Base-by-base conservation (phyloP, 208 protist genomes). In the Naegleria fowleri region DNA sequence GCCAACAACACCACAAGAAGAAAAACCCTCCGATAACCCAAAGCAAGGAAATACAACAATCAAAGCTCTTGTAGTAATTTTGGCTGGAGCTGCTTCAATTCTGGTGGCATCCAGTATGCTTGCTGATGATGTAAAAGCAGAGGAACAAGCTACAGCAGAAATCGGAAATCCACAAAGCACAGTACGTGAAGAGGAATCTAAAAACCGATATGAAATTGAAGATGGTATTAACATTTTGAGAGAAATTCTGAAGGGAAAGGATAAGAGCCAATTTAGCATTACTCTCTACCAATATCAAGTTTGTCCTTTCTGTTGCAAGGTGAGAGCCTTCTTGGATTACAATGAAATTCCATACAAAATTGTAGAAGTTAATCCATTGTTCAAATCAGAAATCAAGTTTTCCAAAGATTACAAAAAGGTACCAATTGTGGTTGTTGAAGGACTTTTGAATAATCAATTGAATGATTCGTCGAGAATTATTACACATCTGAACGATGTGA, bases 311-410 rank as follows among this genome's bases (percentile, higher is more conserved):
- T 89, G 86, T 89, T 89, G 86, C 22, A 89, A 89, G 29, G 91
- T 92, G 7, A 91, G 75, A 79, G 87, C 91, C 0, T 92, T 48
- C 41, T 55, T 93, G 19, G 79, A 92, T 43, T 93, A 90, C 59
- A 86, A 93, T n/a, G 39, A 90, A 40, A 93, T 93, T 39, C 86
- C 91, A 39, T 93, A 91, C 39, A 93, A 75, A 52, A 86, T 86
- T 29, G 91, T 93, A 19, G 79, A 91, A 48, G 92, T 93, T 5
- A 83, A 93, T 79, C 86, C 86, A 76, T 25, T 93, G 2, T 79
- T 75, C 19, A 93, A 93, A 85, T 36, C 38, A 52, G 83, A 93
- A 90, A 36, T 93, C 6, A 55, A 52, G 51, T 92, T 90, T 59
- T 91, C 84, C 22, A 55, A 58, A 41, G 76, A 92, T 25, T 93